Percentiles rank a stretch among this genome's conserved stretches.
Evolutionary conservation across 2,329 filamentous ascomycete species (phyloP).

Genomic region (Chlorencoelia australis): DNA sequence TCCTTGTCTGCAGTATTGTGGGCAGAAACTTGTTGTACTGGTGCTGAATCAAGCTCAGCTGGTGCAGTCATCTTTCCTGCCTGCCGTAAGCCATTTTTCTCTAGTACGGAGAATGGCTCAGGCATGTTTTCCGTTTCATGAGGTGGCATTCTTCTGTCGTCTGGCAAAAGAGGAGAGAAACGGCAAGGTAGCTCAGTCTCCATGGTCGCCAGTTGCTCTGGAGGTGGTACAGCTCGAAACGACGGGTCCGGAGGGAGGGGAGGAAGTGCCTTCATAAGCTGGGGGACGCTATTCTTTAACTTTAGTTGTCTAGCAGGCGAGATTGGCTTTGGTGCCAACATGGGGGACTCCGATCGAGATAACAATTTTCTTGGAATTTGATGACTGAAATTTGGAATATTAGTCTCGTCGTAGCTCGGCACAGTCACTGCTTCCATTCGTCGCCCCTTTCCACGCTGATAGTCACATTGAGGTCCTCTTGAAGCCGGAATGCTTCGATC

Average conservation of each 20-base stretch:
- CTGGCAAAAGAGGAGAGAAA: conserved; percentile 7
- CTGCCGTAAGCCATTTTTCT: no score
- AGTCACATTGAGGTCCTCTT: neutral
- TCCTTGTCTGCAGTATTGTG: no score
- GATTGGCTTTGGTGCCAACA: conserved; percentile 27
- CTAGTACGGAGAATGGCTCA: no score
- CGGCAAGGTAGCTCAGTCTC: conserved; percentile 8
- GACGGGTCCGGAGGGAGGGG: conserved; percentile 18
- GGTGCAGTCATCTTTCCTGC: no score
- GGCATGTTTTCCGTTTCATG: conserved; percentile 1
- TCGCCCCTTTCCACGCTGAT: conserved; percentile 2
- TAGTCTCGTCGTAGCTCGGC: neutral
- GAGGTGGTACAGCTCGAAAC: conserved; percentile 4
- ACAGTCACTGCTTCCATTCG: conserved; percentile 3
- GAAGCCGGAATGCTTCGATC: neutral
- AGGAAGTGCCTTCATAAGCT: conserved; percentile 28
- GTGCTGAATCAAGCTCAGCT: no score
- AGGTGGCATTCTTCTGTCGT: neutral
- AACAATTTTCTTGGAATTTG: conserved; percentile 16
- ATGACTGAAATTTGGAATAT: conserved; percentile 14
- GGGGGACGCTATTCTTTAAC: conserved; percentile 27
- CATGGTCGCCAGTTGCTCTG: neutral
- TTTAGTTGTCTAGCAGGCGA: conserved; percentile 26
- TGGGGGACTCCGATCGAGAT: conserved; percentile 20
- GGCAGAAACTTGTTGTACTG: no score